Evolutionary conservation across 768 basidiomycete species (phyloP), one percentile per base, ranked within the genome.

Genomic region (Lactarius indigo): DNA sequence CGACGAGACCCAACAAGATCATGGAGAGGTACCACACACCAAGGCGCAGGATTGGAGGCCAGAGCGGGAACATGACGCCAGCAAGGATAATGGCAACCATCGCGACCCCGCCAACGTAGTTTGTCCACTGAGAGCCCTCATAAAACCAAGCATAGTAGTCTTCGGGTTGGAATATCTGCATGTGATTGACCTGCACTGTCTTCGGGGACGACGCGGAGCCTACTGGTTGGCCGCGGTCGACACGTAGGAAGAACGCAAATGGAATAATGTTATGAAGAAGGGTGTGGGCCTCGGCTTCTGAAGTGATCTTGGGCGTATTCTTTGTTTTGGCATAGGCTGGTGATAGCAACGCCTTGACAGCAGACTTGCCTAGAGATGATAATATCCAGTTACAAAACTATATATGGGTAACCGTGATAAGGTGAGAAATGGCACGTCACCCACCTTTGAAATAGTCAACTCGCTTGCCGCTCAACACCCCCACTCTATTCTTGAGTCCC

Each of bases 41-140:
- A 35, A 96, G 80, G 17, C 96, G 85, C 85, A 99, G 86, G 72
- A 87, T 87, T 58, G 90, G 86, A 2, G 97, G 97, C 97, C 97
- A 99, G 18, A 99, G 84, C 4, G 97, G 97, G 86, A 97, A 99
- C 95, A 99, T 97, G 74, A 98, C 96, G 2, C 92, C 96, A 5
- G 91, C 95, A 52, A 99, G 88, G 82, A 98, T 94, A 74, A 98
- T 81, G 50, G 83, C 85, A 65, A 98, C 95, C 92, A 99, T 95
- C 33, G 87, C 87, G 15, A 91, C 80, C 20, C 92, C 96, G 50
- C 94, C 93, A 12, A 94, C 86, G 74, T 96, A 93, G 8, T 92
- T 96, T 71, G 90, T 92, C 86, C 94, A 89, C 73, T 96, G 95
- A 17, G 92, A 92, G 52, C 94, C 92, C 66, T 95, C 93, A 76